These are phyloP conservation scores for Maudiozyma turicensis DNA, from an alignment of 805 yeast species.

Conservation along the genomic window DNA sequence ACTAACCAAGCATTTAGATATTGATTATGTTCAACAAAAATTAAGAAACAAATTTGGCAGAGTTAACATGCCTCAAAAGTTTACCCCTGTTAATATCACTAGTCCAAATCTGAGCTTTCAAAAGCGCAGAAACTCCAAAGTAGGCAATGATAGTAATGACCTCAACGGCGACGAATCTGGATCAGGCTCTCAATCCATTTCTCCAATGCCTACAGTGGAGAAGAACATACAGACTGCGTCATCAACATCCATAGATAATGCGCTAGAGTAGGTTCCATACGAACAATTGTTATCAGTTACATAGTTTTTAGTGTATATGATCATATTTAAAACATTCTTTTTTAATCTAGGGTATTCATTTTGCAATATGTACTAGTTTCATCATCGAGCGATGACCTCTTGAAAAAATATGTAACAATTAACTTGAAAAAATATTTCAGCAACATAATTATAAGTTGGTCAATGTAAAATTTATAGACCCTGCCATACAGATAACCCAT, in stretches of 20 bases:
- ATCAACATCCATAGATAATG: constrained; percentile 13
- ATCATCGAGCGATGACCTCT: no score
- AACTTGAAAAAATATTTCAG: no score
- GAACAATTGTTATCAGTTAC: no score
- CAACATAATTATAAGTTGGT: no score
- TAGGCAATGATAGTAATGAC: background rate
- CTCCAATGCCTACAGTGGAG: constrained; percentile 4
- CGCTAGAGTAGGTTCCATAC: background rate
- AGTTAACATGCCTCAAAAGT: constrained; percentile 83
- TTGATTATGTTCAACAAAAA: constrained; percentile 77
- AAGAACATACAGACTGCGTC: constrained; percentile 11
- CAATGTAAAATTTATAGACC: no score
- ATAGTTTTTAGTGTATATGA: no score
- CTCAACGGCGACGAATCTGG: background rate
- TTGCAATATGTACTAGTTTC: no score
- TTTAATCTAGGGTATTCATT: no score
- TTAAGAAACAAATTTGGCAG: constrained; percentile 73
- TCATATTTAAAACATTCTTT: no score
- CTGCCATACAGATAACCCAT: no score
- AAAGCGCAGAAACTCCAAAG: constrained; percentile 6
- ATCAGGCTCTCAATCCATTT: constrained; percentile 4
- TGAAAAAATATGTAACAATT: no score
- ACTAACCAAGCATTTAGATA: constrained; percentile 85
- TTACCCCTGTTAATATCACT: constrained; percentile 79
- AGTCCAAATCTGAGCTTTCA: constrained; percentile 41